phyloP scores from a whole-genome alignment of 73 alveolate species.

The Stentor coeruleus region DNA sequence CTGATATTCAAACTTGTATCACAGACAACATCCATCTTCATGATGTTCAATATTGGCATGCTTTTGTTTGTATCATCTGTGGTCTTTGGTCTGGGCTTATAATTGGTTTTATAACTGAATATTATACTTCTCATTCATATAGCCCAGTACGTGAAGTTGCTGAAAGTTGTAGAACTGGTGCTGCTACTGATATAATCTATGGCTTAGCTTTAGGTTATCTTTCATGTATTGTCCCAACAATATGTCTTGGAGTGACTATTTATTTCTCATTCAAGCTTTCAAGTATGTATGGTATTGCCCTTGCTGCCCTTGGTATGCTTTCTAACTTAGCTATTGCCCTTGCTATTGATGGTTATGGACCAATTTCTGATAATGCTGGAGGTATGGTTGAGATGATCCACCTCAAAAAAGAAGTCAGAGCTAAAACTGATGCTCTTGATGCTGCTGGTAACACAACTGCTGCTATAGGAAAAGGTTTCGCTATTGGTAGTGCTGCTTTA shows the following conservation, averaged over 20 bases:
- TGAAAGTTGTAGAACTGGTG: constrained; percentile 87
- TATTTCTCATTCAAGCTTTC: constrained; percentile 64
- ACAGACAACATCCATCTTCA: no score
- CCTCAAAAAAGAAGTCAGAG: constrained; percentile 78
- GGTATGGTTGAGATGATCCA: constrained; percentile 97
- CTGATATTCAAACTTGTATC: no score
- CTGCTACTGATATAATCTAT: constrained; percentile 92
- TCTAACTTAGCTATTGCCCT: constrained; percentile 83
- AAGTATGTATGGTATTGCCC: constrained; percentile 89
- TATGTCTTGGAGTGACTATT: constrained; percentile 72
- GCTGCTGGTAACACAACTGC: constrained; percentile 98
- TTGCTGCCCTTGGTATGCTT: constrained; percentile 97
- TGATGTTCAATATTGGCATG: constrained; percentile 35
- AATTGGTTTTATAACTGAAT: constrained; percentile 82
- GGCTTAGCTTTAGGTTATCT: constrained; percentile 93
- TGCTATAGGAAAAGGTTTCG: constrained; percentile 97
- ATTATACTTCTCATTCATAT: constrained; percentile 89
- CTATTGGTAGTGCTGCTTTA: constrained; percentile 96
- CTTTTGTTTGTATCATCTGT: constrained; percentile 53
- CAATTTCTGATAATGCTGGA: constrained; percentile 98
- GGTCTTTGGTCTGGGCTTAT: constrained; percentile 89
- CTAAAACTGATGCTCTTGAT: constrained; percentile 91
- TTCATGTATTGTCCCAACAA: constrained; percentile 77
- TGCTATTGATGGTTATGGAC: constrained; percentile 94
- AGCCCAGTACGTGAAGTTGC: constrained; percentile 91